Percentiles rank a stretch among this genome's conserved stretches.
These are phyloP conservation scores for Tilletia walkeri DNA, from an alignment of 1,284 basidiomycete genomes.

Conservation along the genomic window DNA sequence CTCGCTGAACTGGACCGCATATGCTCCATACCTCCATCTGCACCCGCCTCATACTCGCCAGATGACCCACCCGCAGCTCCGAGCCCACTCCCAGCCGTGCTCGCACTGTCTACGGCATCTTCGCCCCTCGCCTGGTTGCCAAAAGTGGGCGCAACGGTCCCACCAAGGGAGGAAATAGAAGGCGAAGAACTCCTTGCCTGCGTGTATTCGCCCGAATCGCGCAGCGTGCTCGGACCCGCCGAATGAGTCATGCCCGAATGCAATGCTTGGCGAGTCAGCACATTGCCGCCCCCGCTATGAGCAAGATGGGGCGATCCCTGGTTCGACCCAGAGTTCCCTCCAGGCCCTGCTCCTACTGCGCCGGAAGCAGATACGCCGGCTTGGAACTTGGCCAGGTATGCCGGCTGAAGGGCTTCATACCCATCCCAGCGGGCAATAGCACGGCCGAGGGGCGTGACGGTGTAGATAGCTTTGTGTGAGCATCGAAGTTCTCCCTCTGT, in stretches of 20 bases:
- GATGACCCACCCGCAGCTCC: neutral
- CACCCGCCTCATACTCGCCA: neutral
- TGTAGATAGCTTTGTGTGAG: conserved; percentile 89
- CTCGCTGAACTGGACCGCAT: neutral
- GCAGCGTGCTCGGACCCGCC: neutral
- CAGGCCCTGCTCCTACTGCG: no score
- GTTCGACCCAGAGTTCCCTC: neutral
- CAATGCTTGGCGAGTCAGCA: neutral
- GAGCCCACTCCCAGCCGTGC: no score
- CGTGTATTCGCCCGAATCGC: neutral
- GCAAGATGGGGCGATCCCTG: neutral
- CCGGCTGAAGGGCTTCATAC: conserved; percentile 20
- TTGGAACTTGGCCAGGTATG: conserved; percentile 13
- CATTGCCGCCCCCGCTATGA: neutral
- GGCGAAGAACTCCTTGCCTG: conserved; percentile 3
- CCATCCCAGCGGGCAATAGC: conserved; percentile 71
- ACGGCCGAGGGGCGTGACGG: conserved; percentile 84
- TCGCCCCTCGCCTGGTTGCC: neutral
- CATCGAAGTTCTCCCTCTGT: conserved; percentile 75
- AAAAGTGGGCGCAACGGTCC: neutral
- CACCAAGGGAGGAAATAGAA: neutral
- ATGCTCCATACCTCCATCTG: conserved; percentile 3
- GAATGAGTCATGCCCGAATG: no score
- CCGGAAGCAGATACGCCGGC: no score
- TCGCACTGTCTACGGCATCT: no score